phyloP scores from a whole-genome alignment of 2,329 filamentous ascomycete species.

The Paecilomyces sp. region DNA sequence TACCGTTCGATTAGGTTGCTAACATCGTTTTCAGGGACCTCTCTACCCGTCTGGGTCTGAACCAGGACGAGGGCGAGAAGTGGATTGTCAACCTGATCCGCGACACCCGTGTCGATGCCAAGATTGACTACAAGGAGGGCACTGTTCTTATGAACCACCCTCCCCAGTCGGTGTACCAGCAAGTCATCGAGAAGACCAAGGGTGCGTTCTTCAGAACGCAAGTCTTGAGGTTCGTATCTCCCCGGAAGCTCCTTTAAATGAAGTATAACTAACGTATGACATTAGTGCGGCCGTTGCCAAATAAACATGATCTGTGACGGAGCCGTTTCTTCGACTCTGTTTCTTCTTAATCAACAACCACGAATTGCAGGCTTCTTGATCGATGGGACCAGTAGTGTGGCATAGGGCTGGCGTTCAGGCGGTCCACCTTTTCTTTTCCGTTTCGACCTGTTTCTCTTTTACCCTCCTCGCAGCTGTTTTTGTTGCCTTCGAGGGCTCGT shows the following conservation, averaged over 20 bases:
- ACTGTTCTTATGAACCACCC: constrained; percentile 99
- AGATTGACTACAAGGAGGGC: constrained; percentile 98
- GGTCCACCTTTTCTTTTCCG: constrained; percentile 25
- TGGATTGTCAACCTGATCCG: constrained; percentile 99
- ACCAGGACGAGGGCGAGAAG: constrained; percentile 95
- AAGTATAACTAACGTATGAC: constrained; percentile 3
- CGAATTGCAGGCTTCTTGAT: constrained; percentile 18
- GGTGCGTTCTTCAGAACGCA: constrained; percentile 98
- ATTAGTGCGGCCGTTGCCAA: constrained; percentile 44
- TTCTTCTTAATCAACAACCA: constrained; percentile 24
- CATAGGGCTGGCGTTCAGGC: constrained; percentile 38
- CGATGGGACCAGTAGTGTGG: constrained; percentile 31
- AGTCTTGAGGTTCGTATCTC: constrained; percentile 58
- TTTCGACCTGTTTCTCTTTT: constrained; percentile 16
- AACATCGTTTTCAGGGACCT: constrained; percentile 57
- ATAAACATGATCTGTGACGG: constrained; percentile 23
- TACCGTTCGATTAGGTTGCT: constrained; percentile 6
- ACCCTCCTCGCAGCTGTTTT: constrained; percentile 13
- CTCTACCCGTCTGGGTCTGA: constrained; percentile 81
- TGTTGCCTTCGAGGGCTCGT: neutral
- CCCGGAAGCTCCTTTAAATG: constrained; percentile 1
- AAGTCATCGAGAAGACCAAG: constrained; percentile 98
- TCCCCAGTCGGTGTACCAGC: constrained; percentile 95
- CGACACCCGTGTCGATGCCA: constrained; percentile 93
- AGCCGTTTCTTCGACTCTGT: constrained; percentile 18